A percentile compares a stretch with the other conserved stretches of the same genome.
Conservation (phyloP, 805 yeast species). For the Candida caryicola region DNA sequence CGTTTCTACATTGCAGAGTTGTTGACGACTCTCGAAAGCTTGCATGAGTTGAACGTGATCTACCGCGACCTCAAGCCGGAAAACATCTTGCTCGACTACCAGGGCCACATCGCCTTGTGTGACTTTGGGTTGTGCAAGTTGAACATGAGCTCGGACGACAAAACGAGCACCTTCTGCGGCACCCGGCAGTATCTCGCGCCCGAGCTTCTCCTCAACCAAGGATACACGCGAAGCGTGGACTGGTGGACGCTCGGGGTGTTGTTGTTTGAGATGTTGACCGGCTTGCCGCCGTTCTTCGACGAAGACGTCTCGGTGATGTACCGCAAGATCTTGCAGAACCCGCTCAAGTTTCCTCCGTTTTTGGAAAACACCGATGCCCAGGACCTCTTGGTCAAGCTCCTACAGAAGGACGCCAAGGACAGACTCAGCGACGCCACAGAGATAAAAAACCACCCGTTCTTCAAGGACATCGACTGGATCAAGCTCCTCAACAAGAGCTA, state of each 20-base stretch:
- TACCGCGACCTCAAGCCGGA: slow-evolving; percentile 97
- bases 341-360: slow-evolving; percentile 82
- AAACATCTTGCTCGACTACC: slow-evolving; percentile 88
- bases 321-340: slow-evolving; percentile 85
- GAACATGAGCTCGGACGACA: slow-evolving; percentile 87
- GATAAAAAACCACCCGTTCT: slow-evolving; percentile 81
- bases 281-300: slow-evolving; percentile 95
- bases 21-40: slow-evolving; percentile 85
- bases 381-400: slow-evolving; percentile 67
- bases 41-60: slow-evolving; percentile 88
- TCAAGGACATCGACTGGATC: slow-evolving; percentile 86
- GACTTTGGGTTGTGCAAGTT: slow-evolving; percentile 96
- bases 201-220: slow-evolving; percentile 84
- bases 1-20: slow-evolving; percentile 94
- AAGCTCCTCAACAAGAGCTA: slow-evolving; percentile 81
- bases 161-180: slow-evolving; percentile 92
- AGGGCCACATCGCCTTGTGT: slow-evolving; percentile 96
- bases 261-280: slow-evolving; percentile 93
- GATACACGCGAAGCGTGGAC: slow-evolving; percentile 93
- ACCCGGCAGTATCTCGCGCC: slow-evolving; percentile 98
- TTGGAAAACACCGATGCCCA: slow-evolving; percentile 80
- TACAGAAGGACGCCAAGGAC: slow-evolving; percentile 80
- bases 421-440: slow-evolving; percentile 82
- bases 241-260: slow-evolving; percentile 98
- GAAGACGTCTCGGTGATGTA: slow-evolving; percentile 93